Base-by-base conservation (phyloP, 106 monocot species). In the Cymbidium sinense region DNA sequence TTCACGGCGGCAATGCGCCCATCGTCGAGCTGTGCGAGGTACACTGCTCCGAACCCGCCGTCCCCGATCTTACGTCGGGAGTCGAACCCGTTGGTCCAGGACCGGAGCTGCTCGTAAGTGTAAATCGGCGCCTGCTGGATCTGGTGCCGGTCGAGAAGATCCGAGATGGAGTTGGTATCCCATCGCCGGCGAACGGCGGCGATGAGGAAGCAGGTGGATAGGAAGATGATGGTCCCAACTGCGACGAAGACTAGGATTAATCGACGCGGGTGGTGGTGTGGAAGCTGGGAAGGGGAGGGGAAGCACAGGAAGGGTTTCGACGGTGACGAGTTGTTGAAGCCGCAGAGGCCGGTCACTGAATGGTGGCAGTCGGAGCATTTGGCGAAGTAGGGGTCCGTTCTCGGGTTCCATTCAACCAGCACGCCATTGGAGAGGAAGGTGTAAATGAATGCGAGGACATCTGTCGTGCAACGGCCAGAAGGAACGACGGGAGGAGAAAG, bases 41-140 rank as follows among this genome's bases (percentile, higher is more conserved):
- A 95, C 13, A 93, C 93, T 0, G 91, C 87, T 2, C 93, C 90
- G 62, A 95, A 95, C 23, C 89, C 93, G 3, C 90, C 93, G 43
- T 93, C 93, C n/a, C 47, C 47, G 67, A 93, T 83, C 88, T 93
- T 92, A 13, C 86, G 81, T 4, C 64, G 75, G 0, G 85, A 73
- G 70, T 92, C 90, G 50, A 95, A 95, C 11, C 86, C 92, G 5
- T 64, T 73, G 10, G 95, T 95, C 50, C 86, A 79, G 17, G 79
- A 55, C 5, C 77, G 67, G 72, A 95, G 90, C 80, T 90, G 90
- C 21, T 92, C 95, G 81, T 90, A 95, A 61, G 86, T 85, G 81
- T 75, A 95, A 3, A 84, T 73, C 19, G 92, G 92, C 7, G 88
- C 76, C 17, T 81, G 77, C 44, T 83, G 76, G 52, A 85, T 81